These are phyloP conservation scores for Hygrocybe coccinea DNA, from an alignment of 768 basidiomycete genomes.

Conservation along the genomic window DNA sequence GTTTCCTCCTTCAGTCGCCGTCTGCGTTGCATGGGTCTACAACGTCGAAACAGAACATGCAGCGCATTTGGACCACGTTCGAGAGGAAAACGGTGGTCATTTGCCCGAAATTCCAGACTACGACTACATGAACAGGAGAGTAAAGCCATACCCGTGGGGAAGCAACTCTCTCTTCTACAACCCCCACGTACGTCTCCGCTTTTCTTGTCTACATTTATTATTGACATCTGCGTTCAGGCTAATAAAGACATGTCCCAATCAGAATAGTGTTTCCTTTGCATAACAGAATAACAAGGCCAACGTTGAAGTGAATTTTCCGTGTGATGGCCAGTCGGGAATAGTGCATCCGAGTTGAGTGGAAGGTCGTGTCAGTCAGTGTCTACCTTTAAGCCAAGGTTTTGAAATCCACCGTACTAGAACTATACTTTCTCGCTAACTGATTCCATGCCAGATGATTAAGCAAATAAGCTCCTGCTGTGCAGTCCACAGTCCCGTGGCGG, in stretches of 20 bases:
- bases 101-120: conserved; percentile 69
- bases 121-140: conserved; percentile 70
- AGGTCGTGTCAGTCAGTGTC: too few relatives aligned
- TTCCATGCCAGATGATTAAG: too few relatives aligned
- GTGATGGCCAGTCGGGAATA: too few relatives aligned
- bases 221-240: conserved; percentile 33
- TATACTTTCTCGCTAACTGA: too few relatives aligned
- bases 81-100: conserved; percentile 65
- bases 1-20: conserved; percentile 40
- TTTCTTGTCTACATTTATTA: neutral
- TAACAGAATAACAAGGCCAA: neutral
- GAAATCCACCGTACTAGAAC: too few relatives aligned
- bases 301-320: too few relatives aligned
- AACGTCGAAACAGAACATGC: conserved; percentile 59
- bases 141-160: conserved; percentile 85
- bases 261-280: conserved; percentile 16
- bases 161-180: conserved; percentile 81
- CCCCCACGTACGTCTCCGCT: conserved; percentile 45
- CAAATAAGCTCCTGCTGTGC: too few relatives aligned
- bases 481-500: too few relatives aligned
- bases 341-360: too few relatives aligned
- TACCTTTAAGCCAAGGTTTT: too few relatives aligned
- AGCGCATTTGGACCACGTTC: conserved; percentile 66
- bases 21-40: conserved; percentile 52
- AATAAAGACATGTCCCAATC: conserved; percentile 57